Percentiles rank a stretch among this genome's conserved stretches.
Evolutionary conservation across 345 rosid genomes (phyloP).

Genomic region (Pseudoturritis turrita): DNA sequence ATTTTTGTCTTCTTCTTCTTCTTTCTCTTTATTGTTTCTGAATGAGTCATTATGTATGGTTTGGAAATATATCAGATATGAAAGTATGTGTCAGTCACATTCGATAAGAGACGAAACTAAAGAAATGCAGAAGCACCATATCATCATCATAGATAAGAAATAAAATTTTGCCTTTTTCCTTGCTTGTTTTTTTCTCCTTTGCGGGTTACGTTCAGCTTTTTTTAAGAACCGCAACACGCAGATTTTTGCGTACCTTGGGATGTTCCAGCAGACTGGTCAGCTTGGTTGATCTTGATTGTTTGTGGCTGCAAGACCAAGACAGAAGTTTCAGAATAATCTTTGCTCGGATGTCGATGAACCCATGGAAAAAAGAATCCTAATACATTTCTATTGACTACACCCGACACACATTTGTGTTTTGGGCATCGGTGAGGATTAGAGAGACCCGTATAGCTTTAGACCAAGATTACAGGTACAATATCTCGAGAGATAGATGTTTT

Average conservation of each 20-base stretch:
- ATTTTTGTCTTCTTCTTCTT: no score
- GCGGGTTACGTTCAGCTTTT: not conserved
- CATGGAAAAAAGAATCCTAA: not conserved
- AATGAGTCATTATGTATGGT: no score
- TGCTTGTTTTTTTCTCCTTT: no score
- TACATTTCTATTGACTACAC: not conserved
- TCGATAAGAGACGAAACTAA: no score
- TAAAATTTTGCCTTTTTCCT: no score
- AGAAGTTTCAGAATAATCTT: not conserved
- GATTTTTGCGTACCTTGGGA: conserved; percentile 53
- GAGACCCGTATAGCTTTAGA: not conserved
- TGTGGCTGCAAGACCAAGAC: conserved; percentile 36
- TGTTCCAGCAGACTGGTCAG: conserved; percentile 43
- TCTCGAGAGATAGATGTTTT: no score
- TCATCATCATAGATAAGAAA: no score
- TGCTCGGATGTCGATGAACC: not conserved
- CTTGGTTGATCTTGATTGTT: conserved; percentile 57
- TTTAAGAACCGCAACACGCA: conserved; percentile 57
- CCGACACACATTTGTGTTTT: not conserved
- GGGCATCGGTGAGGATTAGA: not conserved
- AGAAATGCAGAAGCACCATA: no score
- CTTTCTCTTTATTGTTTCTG: no score
- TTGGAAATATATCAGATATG: no score
- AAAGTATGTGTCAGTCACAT: no score
- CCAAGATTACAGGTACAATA: no score